Evolutionary conservation across 768 basidiomycete genomes (phyloP).

Genomic region (Lactifluus pinguis): DNA sequence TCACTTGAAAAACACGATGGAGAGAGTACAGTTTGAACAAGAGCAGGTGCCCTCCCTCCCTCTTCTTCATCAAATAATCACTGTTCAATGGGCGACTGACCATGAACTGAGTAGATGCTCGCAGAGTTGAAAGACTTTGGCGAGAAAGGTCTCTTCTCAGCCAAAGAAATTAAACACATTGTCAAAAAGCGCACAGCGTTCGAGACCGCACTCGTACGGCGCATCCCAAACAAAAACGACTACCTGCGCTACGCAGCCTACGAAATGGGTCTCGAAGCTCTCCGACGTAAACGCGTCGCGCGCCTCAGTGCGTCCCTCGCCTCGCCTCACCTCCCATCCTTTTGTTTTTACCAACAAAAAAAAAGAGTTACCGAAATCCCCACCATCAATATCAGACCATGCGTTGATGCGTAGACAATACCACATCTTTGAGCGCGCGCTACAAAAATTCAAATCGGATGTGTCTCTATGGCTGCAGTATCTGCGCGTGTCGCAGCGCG

Average conservation of each 20-base stretch:
- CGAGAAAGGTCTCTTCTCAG: slow-evolving; percentile 73
- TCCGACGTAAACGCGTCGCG: slow-evolving; percentile 66
- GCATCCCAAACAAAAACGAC: slow-evolving; percentile 78
- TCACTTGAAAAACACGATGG: slow-evolving; percentile 42
- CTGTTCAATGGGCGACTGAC: not conserved
- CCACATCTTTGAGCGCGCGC: slow-evolving; percentile 84
- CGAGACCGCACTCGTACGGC: slow-evolving; percentile 76
- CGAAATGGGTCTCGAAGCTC: slow-evolving; percentile 79
- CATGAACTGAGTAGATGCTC: slow-evolving; percentile 54
- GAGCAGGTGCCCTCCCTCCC: slow-evolving; percentile 51
- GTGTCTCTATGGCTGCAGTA: slow-evolving; percentile 86
- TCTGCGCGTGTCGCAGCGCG: slow-evolving; percentile 71
- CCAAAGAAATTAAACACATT: slow-evolving; percentile 79
- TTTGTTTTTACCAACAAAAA: not conserved
- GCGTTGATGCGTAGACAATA: slow-evolving; percentile 79
- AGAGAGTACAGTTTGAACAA: slow-evolving; percentile 89
- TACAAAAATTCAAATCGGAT: slow-evolving; percentile 83
- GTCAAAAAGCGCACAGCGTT: slow-evolving; percentile 76
- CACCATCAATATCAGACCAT: slow-evolving; percentile 71
- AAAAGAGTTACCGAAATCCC: slow-evolving; percentile 18
- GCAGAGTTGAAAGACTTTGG: slow-evolving; percentile 89
- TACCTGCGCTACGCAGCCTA: slow-evolving; percentile 88
- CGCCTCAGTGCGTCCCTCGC: slow-evolving; percentile 48
- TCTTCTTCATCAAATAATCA: not conserved
- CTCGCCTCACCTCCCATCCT: not conserved